Evolutionary conservation across 257 asterid species (phyloP).

Genomic region (Jaltomata sinuosa): DNA sequence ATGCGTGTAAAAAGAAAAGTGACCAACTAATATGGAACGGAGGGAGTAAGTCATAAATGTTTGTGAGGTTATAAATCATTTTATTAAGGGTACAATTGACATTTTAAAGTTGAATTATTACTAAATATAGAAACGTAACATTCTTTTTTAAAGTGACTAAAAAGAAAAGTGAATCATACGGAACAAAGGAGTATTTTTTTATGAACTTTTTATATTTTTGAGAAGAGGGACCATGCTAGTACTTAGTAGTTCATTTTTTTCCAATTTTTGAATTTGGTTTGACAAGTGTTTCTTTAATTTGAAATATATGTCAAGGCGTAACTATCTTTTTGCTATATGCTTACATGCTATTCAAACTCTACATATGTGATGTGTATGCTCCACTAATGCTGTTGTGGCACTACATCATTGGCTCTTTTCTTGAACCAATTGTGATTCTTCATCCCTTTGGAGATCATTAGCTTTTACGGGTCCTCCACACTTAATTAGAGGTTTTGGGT

Average conservation of each 20-base stretch:
- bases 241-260: not conserved
- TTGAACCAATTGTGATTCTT: not conserved
- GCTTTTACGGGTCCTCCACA: not conserved
- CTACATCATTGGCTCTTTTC: not conserved
- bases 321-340: not conserved
- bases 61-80: no score
- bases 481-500: not conserved
- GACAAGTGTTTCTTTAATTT: not conserved
- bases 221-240: not conserved
- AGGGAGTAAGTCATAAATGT: no score
- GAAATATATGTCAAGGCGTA: not conserved
- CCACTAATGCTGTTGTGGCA: not conserved
- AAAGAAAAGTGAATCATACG: no score
- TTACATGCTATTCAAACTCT: not conserved
- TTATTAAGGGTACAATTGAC: no score
- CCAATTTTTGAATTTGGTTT: not conserved
- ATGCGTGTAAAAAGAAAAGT: no score
- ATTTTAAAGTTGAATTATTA: no score
- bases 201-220: not conserved
- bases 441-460: not conserved
- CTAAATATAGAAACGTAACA: no score
- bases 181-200: no score
- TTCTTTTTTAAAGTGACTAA: no score
- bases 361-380: not conserved
- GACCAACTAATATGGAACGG: no score